These are phyloP conservation scores for Pythium aquatile DNA, from an alignment of 352 stramenopile species.

Conservation along the genomic window DNA sequence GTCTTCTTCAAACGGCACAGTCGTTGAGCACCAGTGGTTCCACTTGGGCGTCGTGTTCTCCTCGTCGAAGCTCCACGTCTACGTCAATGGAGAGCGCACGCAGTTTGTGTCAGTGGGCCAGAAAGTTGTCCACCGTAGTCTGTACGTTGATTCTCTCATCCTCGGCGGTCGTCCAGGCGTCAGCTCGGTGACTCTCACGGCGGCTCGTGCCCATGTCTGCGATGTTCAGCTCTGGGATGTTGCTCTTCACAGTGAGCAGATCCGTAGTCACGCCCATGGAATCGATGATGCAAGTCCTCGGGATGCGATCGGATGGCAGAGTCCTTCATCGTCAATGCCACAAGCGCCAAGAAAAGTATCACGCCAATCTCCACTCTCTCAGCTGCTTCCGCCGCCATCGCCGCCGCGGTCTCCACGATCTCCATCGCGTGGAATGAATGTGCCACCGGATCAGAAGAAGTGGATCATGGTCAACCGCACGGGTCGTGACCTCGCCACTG, in stretches of 20 bases:
- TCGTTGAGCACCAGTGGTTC: constrained; percentile 35
- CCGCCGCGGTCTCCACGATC: constrained; percentile 30
- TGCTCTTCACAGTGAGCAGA: constrained; percentile 47
- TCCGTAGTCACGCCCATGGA: constrained; percentile 49
- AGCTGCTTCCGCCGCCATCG: constrained; percentile 30
- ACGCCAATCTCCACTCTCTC: constrained; percentile 2
- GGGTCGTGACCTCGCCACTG: constrained; percentile 36
- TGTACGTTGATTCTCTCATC: constrained; percentile 17
- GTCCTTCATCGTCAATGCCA: constrained; percentile 1
- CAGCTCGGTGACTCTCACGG: background rate
- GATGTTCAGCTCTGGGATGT: constrained; percentile 67
- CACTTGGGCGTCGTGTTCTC: constrained; percentile 55
- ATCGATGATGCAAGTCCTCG: constrained; percentile 32
- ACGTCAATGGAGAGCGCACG: constrained; percentile 40
- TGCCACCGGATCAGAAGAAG: constrained; percentile 41
- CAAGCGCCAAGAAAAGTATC: constrained; percentile 26
- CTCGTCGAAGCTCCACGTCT: constrained; percentile 33
- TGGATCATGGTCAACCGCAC: constrained; percentile 62
- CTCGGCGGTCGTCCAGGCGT: constrained; percentile 1
- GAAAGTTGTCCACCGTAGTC: constrained; percentile 6
- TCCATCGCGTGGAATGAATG: constrained; percentile 25
- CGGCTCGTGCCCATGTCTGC: constrained; percentile 41
- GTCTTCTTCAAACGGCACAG: background rate
- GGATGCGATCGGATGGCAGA: constrained; percentile 18
- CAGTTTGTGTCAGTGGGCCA: constrained; percentile 6